These are phyloP conservation scores for Bisporella sp. DNA, from an alignment of 2,329 filamentous ascomycete species.

Conservation along the genomic window DNA sequence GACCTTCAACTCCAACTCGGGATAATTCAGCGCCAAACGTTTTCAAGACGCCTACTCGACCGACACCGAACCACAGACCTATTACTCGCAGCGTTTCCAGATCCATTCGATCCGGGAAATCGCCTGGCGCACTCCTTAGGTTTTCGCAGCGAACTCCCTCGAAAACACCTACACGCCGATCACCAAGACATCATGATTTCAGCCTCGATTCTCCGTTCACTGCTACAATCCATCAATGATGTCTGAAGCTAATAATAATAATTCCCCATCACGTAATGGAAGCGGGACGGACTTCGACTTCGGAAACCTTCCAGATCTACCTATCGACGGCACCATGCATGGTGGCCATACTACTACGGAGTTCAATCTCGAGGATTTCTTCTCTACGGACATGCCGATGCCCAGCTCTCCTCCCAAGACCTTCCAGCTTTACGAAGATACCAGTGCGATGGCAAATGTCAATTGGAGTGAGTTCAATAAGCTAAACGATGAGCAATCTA, in stretches of 20 bases:
- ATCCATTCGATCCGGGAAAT: conserved; percentile 22
- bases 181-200: conserved; percentile 19
- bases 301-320: conserved; percentile 26
- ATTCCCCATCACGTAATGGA: conserved; percentile 17
- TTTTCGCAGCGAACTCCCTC: conserved; percentile 21
- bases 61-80: conserved; percentile 24
- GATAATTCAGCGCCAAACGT: conserved; percentile 17
- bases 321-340: conserved; percentile 3
- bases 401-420: conserved; percentile 36
- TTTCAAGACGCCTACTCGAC: conserved; percentile 28
- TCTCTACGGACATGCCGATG: conserved; percentile 37
- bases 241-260: conserved; percentile 22
- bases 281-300: conserved; percentile 25
- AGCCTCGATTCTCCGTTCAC: conserved; percentile 30
- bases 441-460: conserved; percentile 16
- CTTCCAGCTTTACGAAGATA: conserved; percentile 28
- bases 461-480: conserved; percentile 22
- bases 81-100: conserved; percentile 26
- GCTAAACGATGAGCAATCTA: conserved; percentile 7
- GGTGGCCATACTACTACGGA: conserved; percentile 12
- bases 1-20: conserved; percentile 23
- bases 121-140: conserved; percentile 17
- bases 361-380: conserved; percentile 33
- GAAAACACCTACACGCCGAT: conserved; percentile 22
- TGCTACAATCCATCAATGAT: conserved; percentile 25